phyloP scores from a whole-genome alignment of 768 basidiomycete species.

The Rhodotorula kratochvilovae region DNA sequence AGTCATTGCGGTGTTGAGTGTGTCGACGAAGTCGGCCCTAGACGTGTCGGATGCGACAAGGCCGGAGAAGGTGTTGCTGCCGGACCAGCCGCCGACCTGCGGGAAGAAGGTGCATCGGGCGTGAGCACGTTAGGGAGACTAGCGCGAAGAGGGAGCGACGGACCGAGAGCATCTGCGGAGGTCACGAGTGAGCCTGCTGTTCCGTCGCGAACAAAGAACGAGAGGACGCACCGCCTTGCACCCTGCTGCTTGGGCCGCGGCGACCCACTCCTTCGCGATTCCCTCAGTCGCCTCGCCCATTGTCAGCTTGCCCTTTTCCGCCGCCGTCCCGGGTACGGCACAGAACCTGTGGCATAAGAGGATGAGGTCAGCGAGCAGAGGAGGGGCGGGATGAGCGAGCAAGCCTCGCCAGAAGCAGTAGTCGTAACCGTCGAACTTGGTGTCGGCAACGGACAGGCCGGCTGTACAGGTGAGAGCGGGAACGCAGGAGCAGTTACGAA shows the following conservation, averaged over 20 bases:
- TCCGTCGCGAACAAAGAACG: neutral
- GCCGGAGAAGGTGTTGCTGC: neutral
- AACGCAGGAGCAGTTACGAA: no score
- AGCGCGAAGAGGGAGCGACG: no score
- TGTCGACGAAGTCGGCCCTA: neutral
- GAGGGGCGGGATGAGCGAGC: neutral
- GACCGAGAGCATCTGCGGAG: neutral
- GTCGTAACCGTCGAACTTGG: neutral
- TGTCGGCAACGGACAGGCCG: neutral
- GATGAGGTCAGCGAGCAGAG: no score
- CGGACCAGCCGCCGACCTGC: conserved; percentile 1
- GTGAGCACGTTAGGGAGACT: no score
- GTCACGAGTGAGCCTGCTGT: no score
- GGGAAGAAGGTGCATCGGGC: neutral
- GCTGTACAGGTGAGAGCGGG: neutral
- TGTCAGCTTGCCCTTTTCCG: neutral
- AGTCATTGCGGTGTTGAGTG: neutral
- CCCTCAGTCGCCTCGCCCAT: neutral
- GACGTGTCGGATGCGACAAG: conserved; percentile 11
- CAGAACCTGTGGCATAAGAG: neutral
- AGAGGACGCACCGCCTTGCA: conserved; percentile 7
- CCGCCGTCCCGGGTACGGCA: neutral
- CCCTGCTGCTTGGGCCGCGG: neutral
- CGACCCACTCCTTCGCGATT: conserved; percentile 1
- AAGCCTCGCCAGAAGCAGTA: neutral